phyloP scores from a whole-genome alignment of 73 alveolate genomes.

The Stentor coeruleus region DNA sequence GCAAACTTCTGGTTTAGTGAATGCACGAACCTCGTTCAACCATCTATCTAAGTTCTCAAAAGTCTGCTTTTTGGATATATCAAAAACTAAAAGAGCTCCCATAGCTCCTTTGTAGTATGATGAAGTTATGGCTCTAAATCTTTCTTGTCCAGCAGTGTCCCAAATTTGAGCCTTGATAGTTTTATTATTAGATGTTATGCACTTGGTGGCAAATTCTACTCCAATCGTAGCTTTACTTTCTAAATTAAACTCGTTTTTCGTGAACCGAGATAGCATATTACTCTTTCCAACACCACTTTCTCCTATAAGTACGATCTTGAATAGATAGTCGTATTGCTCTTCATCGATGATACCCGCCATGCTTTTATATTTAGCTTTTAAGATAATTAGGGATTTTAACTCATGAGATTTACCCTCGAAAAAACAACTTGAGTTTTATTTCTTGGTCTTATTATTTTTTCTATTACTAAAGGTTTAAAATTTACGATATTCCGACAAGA shows the following conservation, averaged over 20 bases:
- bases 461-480: too few species aligned
- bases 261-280: conserved; percentile 42
- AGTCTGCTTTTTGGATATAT: conserved; percentile 27
- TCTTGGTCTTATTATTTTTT: too few species aligned
- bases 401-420: too few species aligned
- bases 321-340: conserved; percentile 55
- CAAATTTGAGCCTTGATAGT: conserved; percentile 32
- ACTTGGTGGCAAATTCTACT: conserved; percentile 57
- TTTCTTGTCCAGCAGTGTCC: conserved; percentile 55
- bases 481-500: too few species aligned
- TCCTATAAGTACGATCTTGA: conserved; percentile 73
- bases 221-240: conserved; percentile 57
- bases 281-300: conserved; percentile 71
- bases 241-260: conserved; percentile 51
- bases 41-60: conserved; percentile 28
- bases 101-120: conserved; percentile 41
- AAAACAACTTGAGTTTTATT: too few species aligned
- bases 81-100: conserved; percentile 42
- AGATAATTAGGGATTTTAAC: too few species aligned
- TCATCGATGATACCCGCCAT: conserved; percentile 22
- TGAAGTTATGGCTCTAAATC: conserved; percentile 41
- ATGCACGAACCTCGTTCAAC: conserved; percentile 10
- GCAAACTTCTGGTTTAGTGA: not conserved
- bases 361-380: too few species aligned
- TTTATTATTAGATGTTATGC: conserved; percentile 34